These are phyloP conservation scores for Hanseniaspora osmophila DNA, from an alignment of 805 yeast genomes.

Conservation along the genomic window DNA sequence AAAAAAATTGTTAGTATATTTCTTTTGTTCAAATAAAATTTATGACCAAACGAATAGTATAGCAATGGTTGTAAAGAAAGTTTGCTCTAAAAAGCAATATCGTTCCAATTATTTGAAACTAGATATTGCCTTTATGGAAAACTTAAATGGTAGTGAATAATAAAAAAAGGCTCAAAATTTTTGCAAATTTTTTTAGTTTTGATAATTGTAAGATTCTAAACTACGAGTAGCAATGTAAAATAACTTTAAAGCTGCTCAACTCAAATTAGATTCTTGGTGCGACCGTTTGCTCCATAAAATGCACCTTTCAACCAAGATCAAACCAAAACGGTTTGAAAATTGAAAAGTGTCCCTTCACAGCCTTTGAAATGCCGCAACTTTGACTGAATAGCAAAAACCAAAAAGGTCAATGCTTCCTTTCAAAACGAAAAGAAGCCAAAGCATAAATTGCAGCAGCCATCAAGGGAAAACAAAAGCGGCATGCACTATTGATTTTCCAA, in stretches of 20 bases:
- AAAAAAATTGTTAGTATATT: constrained; percentile 8
- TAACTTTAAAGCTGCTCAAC: constrained; percentile 41
- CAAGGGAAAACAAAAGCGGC: constrained; percentile 26
- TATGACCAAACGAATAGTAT: background rate
- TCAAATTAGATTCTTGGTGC: constrained; percentile 42
- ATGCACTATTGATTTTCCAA: constrained; percentile 73
- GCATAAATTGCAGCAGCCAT: constrained; percentile 14
- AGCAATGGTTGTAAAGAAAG: too few species aligned
- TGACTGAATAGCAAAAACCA: constrained; percentile 2
- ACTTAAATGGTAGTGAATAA: background rate
- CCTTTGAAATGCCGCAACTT: constrained; percentile 16
- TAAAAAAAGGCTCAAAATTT: background rate
- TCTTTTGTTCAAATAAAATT: background rate
- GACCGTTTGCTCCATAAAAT: constrained; percentile 25
- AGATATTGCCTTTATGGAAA: too few species aligned
- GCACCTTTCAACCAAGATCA: constrained; percentile 19
- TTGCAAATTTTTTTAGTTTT: background rate
- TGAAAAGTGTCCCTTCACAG: constrained; percentile 24
- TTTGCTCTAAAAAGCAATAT: too few species aligned
- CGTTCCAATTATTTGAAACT: too few species aligned
- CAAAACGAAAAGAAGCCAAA: constrained; percentile 23
- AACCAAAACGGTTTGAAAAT: constrained; percentile 28
- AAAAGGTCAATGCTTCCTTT: constrained; percentile 6
- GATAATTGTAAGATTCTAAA: constrained; percentile 62
- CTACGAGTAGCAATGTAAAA: constrained; percentile 47